Evolutionary conservation across 2,329 filamentous ascomycete species (phyloP).

Genomic region (Pseudocercospora eumusae): DNA sequence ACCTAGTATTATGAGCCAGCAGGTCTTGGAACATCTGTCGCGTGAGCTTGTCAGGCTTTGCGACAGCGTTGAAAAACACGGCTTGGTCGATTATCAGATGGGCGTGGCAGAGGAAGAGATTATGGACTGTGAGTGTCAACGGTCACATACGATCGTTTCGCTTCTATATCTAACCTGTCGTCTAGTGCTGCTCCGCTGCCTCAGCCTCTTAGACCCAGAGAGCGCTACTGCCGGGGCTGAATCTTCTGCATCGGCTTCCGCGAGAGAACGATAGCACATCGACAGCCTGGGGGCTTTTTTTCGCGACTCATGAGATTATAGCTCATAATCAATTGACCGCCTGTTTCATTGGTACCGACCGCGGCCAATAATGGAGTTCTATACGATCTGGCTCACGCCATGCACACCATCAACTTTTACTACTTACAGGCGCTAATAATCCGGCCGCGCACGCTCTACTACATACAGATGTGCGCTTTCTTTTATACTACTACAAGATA

Average conservation of each 20-base stretch:
- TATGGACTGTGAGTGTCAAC: conserved; percentile 65
- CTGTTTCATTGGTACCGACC: not conserved
- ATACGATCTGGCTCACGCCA: conserved; percentile 4
- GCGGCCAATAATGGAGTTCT: not conserved
- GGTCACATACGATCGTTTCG: not conserved
- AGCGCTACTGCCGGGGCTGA: conserved; percentile 25
- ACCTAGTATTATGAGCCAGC: conserved; percentile 66
- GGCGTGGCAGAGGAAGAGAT: conserved; percentile 96
- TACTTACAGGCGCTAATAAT: not conserved
- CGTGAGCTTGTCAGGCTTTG: conserved; percentile 79
- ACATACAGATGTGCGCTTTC: conserved; percentile 16
- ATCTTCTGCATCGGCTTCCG: conserved; percentile 22
- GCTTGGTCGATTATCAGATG: conserved; percentile 96
- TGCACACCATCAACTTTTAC: conserved; percentile 4
- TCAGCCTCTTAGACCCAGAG: conserved; percentile 28
- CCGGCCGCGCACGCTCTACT: conserved; percentile 8
- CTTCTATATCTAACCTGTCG: conserved; percentile 16
- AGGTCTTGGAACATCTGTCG: conserved; percentile 74
- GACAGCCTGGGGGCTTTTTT: not conserved
- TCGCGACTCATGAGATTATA: conserved; percentile 2
- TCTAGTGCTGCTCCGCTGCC: conserved; percentile 30
- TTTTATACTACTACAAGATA: conserved; percentile 14
- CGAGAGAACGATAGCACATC: conserved; percentile 24
- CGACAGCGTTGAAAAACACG: conserved; percentile 83
- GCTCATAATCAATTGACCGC: not conserved